Conservation (phyloP, 768 basidiomycete species). For the Collybia sp. region DNA sequence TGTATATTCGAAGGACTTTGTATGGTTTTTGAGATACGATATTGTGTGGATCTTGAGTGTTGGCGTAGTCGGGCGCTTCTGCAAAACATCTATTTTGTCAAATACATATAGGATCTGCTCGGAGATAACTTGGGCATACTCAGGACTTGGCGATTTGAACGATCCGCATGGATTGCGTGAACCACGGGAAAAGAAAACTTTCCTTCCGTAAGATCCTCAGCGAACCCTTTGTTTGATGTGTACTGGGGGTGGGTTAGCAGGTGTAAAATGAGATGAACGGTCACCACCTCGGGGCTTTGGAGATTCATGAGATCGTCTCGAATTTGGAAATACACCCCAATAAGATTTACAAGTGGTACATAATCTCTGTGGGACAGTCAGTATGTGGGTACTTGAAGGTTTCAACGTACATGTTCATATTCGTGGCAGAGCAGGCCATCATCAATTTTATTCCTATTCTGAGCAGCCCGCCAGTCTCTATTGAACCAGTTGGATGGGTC, state of each 20-base stretch:
- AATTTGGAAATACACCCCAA: constrained; percentile 95
- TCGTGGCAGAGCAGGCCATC: constrained; percentile 82
- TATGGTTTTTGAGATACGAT: constrained; percentile 67
- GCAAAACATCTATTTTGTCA: constrained; percentile 67
- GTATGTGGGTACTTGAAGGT: neutral
- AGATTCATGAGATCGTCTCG: constrained; percentile 98
- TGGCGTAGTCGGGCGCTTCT: constrained; percentile 79
- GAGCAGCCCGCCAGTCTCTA: constrained; percentile 94
- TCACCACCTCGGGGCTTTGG: constrained; percentile 70
- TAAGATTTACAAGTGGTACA: constrained; percentile 87
- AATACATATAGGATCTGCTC: neutral
- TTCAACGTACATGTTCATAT: constrained; percentile 46
- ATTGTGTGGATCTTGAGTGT: constrained; percentile 81
- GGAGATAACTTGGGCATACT: constrained; percentile 48
- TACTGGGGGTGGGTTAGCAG: constrained; percentile 45
- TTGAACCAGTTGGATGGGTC: no score
- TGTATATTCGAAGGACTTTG: constrained; percentile 87
- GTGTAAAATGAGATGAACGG: constrained; percentile 6
- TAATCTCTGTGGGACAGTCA: constrained; percentile 56
- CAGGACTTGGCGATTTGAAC: constrained; percentile 73
- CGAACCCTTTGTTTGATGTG: constrained; percentile 78
- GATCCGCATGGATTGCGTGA: constrained; percentile 80
- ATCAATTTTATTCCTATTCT: constrained; percentile 91
- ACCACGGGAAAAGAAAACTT: constrained; percentile 98
- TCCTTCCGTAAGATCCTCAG: constrained; percentile 93